Base-by-base conservation (phyloP, 805 yeast species). In the Hanseniaspora singularis region DNA sequence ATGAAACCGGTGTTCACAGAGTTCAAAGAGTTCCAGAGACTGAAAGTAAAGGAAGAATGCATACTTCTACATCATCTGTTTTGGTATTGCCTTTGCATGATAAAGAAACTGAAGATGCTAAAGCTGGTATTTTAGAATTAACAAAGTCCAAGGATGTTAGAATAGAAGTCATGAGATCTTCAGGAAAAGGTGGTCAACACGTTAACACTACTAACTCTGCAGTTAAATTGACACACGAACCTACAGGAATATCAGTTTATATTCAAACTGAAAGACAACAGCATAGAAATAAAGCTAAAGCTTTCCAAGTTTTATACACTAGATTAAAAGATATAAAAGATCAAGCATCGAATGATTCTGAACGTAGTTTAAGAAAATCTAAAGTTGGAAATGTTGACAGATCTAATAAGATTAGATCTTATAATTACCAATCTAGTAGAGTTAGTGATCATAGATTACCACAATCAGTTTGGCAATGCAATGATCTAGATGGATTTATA, bases 131-230 rank as follows among this genome's bases (percentile, higher is more conserved):
- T 11, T 20, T 16, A 12, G 31, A 30, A 15, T 18, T 43, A 24
- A 33, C 32, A 8, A 77, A 76, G 16, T 84, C 88, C 0, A 94
- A 83, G 2, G 98, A 92, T 56, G 77, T 92, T 19, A 72, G 96
- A 49, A 77, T 92, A 3, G 98, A 92, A 60, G 87, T 92, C n/a
- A 92, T 89, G 95, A 71, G 98, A 54, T 85, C 97, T 0, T 78
- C 95, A 48, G 98, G 98, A 3, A 81, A 92, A 52, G 98, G 98
- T 49, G 98, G 98, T 0, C 98, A 89, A 66, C 97, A 89, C 59
- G 98, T 89, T 31, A 89, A 89, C 59, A 89, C 95, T 12, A 92
- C 97, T 0, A 97, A 89, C 59, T 86, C 96, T 1, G 98, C 98
- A 0, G 97, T 92, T 12, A 71, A 98, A 55, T 66, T 92, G 23